Evolutionary conservation across 768 basidiomycete species (phyloP), one percentile per base, ranked within the genome.

Genomic region (Boletus reticulatus): DNA sequence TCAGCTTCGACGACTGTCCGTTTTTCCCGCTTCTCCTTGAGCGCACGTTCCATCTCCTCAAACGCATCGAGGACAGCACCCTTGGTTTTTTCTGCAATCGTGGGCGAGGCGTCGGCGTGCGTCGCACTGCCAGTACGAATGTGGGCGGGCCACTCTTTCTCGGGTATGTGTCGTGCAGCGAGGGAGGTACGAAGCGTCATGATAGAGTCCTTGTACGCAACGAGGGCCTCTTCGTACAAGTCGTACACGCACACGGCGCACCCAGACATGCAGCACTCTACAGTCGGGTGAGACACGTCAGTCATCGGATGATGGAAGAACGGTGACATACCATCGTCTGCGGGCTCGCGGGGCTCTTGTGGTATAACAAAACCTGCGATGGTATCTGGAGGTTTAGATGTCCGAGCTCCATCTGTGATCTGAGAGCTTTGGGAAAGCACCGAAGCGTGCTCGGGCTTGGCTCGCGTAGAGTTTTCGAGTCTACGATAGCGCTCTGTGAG

Each of bases 261-360:
- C 31, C 91, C 91, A 3, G 92, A 93, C 93, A 95, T 95, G 75
- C 93, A 96, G 70, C 93, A 94, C 71, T 94, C 93, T 94, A 60
- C 11, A 3, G 20, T 29, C n/a, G 24, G 22, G n/a, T 42, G 16
- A 24, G 27, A 32, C 4, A 19, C 7, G 6, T 11, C 10, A 17
- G 34, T 16, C 14, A 4, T 11, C 4, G 27, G n/a, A 12, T 12
- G 29, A 20, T 2, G 6, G 36, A n/a, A 31, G 13, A 27, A 24
- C 4, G 22, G 10, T 4, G 5, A 45, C 55, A 13, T 0, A 59
- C 58, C 89, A 66, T 92, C 89, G 45, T 84, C 76, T 50, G 76
- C 79, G 3, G 89, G 90, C 2, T 80, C 76, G 43, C 70, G 77
- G 0, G 90, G 90, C 55, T 80, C 72, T 58, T 80, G 73, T 3